Evolutionary conservation across 495 filamentous ascomycete species (phyloP), one percentile per base, ranked within the genome.

Genomic region (Acidomyces sp.): DNA sequence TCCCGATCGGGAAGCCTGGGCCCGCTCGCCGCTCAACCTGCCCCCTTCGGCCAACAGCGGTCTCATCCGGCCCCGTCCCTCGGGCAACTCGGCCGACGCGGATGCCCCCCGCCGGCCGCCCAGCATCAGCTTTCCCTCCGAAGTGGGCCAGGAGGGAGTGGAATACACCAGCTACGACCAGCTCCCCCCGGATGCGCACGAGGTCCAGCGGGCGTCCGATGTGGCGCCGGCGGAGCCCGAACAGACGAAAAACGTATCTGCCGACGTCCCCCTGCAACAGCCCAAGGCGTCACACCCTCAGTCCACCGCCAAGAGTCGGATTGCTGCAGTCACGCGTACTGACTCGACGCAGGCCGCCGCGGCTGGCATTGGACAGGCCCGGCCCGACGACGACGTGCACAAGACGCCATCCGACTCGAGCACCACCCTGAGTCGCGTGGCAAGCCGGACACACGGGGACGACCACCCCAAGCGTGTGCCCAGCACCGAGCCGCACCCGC

Each of bases 11-110:
- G 75, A 82, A 47, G 75, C 73, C 55, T 93, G 80, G 59, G 80
- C 85, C 11, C 81, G 77, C 16, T 95, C 87, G 26, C 87, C 87
- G 2, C 62, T 95, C 49, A 86, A 90, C 59, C 82, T 85, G 52
- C 59, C 55, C 41, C 64, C 69, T 6, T 60, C 60, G 39, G 59
- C 68, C 36, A 66, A 65, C 23, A 55, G 62, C 32, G 54, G 72
- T 26, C 55, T 49, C 49, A 64, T 61, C 41, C 55, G 59, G 37
- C 37, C 47, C 37, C 39, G 54, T 43, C 55, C 49, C 42, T 57
- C 65, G 20, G 63, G 65, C 32, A 58, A 62, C 44, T 67, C 69
- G 21, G 55, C 31, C 20, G 53, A 22, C 21, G 24, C 27, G 43
- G 71, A 77, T 45, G 42, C 69, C 30, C 74, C 72, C 18, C 59